Percentiles rank a stretch among this genome's conserved stretches.
phyloP scores from a whole-genome alignment of 2,329 filamentous ascomycete species.

The Ophiostoma montium region DNA sequence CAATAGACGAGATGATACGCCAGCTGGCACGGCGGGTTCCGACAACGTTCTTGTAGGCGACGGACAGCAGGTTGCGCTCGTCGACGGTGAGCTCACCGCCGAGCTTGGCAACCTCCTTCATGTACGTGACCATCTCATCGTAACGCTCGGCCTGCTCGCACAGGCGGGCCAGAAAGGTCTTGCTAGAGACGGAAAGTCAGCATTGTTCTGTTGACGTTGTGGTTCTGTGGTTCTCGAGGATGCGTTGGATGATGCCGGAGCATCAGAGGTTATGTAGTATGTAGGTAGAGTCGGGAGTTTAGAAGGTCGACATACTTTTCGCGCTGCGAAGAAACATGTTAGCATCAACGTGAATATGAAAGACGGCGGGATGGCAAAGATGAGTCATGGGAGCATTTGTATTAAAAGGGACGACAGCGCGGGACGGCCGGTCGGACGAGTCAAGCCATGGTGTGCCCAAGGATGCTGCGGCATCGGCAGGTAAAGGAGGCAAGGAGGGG shows the following conservation, averaged over 20 bases:
- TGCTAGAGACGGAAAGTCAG: constrained; percentile 42
- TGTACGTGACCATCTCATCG: constrained; percentile 99
- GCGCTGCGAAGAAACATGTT: background rate
- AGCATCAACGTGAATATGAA: too few relatives aligned
- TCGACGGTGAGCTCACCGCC: constrained; percentile 75
- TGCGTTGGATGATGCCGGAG: background rate
- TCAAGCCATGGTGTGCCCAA: too few relatives aligned
- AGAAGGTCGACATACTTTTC: constrained; percentile 3
- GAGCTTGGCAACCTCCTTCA: constrained; percentile 98
- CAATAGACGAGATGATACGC: constrained; percentile 98
- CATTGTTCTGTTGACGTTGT: background rate
- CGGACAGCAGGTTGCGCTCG: constrained; percentile 96
- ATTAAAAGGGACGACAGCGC: too few relatives aligned
- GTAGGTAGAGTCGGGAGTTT: background rate
- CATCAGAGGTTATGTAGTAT: too few relatives aligned
- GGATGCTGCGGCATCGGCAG: too few relatives aligned
- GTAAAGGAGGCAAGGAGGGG: too few relatives aligned
- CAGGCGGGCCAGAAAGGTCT: constrained; percentile 98
- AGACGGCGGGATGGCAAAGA: background rate
- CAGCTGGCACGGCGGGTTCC: constrained; percentile 96
- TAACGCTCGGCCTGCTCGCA: constrained; percentile 99
- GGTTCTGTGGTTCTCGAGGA: background rate
- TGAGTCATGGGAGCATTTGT: too few relatives aligned
- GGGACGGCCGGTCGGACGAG: too few relatives aligned
- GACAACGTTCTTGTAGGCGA: constrained; percentile 99